Evolutionary conservation across 2,329 filamentous ascomycete genomes (phyloP).

Genomic region (Penicillium sclerotigenum): DNA sequence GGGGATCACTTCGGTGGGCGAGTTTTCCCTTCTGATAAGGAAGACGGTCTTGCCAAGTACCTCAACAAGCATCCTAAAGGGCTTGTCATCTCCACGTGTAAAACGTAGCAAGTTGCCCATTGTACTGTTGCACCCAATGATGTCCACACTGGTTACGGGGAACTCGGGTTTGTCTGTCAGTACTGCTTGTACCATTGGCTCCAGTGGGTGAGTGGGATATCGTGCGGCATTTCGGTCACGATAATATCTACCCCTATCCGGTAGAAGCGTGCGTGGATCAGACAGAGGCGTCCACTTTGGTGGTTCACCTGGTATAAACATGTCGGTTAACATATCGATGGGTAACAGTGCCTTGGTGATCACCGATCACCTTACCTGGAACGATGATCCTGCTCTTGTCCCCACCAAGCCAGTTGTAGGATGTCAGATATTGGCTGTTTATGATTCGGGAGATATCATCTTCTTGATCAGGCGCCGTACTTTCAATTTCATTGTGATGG

Average conservation of each 20-base stretch:
- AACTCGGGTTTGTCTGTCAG: conserved; percentile 41
- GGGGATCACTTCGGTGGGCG: conserved; percentile 55
- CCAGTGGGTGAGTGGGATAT: conserved; percentile 41
- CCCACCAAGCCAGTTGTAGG: conserved; percentile 52
- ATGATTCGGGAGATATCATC: conserved; percentile 31
- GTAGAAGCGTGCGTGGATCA: conserved; percentile 32
- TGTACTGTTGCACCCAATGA: conserved; percentile 61
- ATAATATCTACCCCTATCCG: conserved; percentile 47
- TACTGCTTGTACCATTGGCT: conserved; percentile 46
- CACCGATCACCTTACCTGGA: conserved; percentile 41
- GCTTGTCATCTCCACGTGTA: conserved; percentile 42
- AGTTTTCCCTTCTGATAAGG: conserved; percentile 61
- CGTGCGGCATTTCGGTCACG: conserved; percentile 43
- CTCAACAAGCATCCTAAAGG: conserved; percentile 61
- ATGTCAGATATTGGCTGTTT: conserved; percentile 46
- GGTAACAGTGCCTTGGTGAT: neutral
- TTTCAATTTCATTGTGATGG: conserved; percentile 8
- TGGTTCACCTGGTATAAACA: conserved; percentile 44
- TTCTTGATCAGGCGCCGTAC: neutral
- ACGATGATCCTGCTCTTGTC: conserved; percentile 41
- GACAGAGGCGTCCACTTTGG: conserved; percentile 50
- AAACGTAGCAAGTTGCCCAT: conserved; percentile 62
- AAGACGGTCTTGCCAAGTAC: conserved; percentile 58
- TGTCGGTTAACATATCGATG: neutral
- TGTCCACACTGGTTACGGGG: conserved; percentile 43